Evolutionary conservation across 352 stramenopile species (phyloP).

Genomic region (Phytophthora hybrid): DNA sequence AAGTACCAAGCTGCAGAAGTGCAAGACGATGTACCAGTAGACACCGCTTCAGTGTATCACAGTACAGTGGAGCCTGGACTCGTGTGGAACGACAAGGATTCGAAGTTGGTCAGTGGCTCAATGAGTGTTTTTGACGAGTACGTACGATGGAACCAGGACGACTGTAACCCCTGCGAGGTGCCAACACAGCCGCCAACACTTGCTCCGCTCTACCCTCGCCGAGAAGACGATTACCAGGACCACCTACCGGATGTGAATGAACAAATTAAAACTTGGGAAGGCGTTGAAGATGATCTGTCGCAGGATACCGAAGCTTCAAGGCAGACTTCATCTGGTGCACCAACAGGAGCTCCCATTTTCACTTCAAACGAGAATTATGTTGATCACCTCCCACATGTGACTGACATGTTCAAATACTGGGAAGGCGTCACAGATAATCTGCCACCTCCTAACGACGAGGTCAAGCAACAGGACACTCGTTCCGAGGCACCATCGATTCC

Average conservation of each 20-base stretch:
- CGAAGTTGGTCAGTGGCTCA: not conserved
- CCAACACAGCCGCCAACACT: constrained; percentile 20
- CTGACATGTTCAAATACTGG: not conserved
- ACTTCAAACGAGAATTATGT: not conserved
- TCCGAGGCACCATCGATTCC: not conserved
- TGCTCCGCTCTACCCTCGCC: constrained; percentile 9
- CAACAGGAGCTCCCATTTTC: not conserved
- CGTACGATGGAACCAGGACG: constrained; percentile 20
- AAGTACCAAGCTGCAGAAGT: not conserved
- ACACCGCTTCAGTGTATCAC: not conserved
- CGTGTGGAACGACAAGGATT: not conserved
- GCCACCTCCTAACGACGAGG: not conserved
- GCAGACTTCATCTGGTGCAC: not conserved
- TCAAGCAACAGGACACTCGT: not conserved
- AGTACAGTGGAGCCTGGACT: not conserved
- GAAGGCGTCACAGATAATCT: not conserved
- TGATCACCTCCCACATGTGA: not conserved
- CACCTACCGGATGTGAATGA: not conserved
- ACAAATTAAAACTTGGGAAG: not conserved
- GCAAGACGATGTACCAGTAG: not conserved
- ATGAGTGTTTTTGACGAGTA: not conserved
- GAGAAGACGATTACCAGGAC: not conserved
- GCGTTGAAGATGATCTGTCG: not conserved
- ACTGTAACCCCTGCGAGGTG: constrained; percentile 24
- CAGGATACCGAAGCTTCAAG: not conserved